Conservation (phyloP, 2,329 filamentous ascomycete species). For the Thermothelomyces thermophilus region DNA sequence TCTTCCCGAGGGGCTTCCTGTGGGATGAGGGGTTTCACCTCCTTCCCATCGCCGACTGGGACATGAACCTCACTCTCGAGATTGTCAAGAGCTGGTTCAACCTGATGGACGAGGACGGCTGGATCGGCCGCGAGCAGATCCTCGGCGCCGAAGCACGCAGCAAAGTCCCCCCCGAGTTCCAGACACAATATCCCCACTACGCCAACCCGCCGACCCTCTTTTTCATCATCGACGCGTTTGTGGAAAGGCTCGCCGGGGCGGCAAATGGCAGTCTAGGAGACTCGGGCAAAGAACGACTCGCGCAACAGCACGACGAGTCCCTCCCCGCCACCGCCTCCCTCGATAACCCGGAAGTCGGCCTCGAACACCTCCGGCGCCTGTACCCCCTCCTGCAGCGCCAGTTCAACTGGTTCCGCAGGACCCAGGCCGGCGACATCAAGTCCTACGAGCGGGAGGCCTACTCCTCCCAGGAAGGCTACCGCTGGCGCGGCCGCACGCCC, state of each 20-base stretch:
- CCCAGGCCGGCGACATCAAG: conserved; percentile 83
- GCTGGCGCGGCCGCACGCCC: conserved; percentile 86
- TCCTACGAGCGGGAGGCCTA: conserved; percentile 85
- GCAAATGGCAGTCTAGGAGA: conserved; percentile 39
- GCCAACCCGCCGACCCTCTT: conserved; percentile 95
- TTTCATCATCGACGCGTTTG: conserved; percentile 76
- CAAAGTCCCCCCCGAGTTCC: conserved; percentile 91
- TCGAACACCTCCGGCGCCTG: conserved; percentile 65
- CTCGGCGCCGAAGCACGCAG: conserved; percentile 84
- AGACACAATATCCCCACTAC: conserved; percentile 93
- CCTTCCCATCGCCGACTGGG: conserved; percentile 86
- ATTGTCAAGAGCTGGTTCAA: conserved; percentile 95
- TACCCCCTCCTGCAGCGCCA: conserved; percentile 86
- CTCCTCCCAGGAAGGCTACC: conserved; percentile 85
- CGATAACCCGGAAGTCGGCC: conserved; percentile 59
- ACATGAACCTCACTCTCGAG: conserved; percentile 78
- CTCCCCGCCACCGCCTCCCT: conserved; percentile 57
- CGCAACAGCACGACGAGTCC: conserved; percentile 30
- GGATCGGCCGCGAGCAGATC: conserved; percentile 96
- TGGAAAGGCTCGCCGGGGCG: conserved; percentile 64
- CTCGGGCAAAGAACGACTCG: conserved; percentile 38
- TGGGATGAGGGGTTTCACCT: conserved; percentile 99
- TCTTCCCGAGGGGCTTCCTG: conserved; percentile 92
- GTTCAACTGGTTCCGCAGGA: conserved; percentile 91
- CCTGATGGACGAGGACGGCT: conserved; percentile 92